A percentile compares a stretch with the other conserved stretches of the same genome.
phyloP scores from a whole-genome alignment of 2,329 filamentous ascomycete genomes.

The Verruconis gallopava region DNA sequence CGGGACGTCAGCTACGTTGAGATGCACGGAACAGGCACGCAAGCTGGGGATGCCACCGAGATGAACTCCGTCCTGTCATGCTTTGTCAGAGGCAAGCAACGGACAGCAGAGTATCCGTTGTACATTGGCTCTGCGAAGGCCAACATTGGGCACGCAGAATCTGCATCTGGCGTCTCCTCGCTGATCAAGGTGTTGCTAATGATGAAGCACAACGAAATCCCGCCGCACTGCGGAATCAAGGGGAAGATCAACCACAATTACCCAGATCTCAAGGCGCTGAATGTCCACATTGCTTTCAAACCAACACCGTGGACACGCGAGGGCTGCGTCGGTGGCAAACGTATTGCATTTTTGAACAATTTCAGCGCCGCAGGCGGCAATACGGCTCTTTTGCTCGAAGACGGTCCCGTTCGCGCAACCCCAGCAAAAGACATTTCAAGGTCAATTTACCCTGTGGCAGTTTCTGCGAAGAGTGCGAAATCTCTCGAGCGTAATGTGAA shows the following conservation, averaged over 20 bases:
- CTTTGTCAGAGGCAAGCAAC: conserved; percentile 13
- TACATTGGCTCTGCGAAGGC: conserved; percentile 21
- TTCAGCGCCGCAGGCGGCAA: conserved; percentile 28
- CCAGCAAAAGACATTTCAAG: conserved; percentile 18
- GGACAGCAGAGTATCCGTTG: conserved; percentile 11
- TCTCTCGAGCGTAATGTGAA: conserved; percentile 13
- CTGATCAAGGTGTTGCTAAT: conserved; percentile 25
- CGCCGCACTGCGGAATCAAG: conserved; percentile 19
- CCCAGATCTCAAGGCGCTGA: conserved; percentile 15
- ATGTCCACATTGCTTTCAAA: conserved; percentile 9
- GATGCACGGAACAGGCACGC: conserved; percentile 20
- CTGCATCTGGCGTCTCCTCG: conserved; percentile 19
- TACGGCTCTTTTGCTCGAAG: conserved; percentile 19
- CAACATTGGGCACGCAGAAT: conserved; percentile 15
- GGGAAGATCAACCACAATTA: conserved; percentile 17
- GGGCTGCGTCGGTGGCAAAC: conserved; percentile 19
- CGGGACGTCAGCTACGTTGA: conserved; percentile 15
- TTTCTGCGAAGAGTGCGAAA: conserved; percentile 13
- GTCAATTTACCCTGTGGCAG: conserved; percentile 11
- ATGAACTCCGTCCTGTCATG: conserved; percentile 13
- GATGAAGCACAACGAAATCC: conserved; percentile 18
- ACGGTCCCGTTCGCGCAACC: conserved; percentile 23
- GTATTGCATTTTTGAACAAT: conserved; percentile 22
- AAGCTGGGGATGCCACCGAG: conserved; percentile 17
- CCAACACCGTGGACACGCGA: conserved; percentile 3